A percentile compares a stretch with the other conserved stretches of the same genome.
These are phyloP conservation scores for Trypanosoma conorhini DNA, from an alignment of 208 protist species.

Conservation along the genomic window DNA sequence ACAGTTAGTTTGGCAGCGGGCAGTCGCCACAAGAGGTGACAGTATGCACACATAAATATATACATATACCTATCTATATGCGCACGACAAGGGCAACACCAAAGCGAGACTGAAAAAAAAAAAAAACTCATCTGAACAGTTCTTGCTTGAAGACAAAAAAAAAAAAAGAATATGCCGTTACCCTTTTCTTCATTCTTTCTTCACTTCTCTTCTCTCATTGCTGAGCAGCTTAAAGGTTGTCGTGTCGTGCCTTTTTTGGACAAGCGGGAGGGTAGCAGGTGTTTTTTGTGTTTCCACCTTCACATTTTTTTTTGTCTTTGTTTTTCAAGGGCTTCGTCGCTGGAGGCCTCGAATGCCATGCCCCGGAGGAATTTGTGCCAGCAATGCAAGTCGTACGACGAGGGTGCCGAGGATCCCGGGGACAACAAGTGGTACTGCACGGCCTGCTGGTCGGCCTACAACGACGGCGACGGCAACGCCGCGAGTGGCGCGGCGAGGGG, in stretches of 20 bases:
- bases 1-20: slow-evolving; percentile 23
- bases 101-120: background rate
- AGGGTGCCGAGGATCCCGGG: slow-evolving; percentile 39
- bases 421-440: slow-evolving; percentile 66
- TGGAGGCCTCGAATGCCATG: slow-evolving; percentile 22
- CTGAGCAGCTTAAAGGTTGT: background rate
- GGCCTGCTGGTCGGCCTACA: slow-evolving; percentile 51
- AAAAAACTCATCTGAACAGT: background rate
- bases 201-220: slow-evolving; percentile 24
- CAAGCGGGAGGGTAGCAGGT: background rate
- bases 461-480: slow-evolving; percentile 20
- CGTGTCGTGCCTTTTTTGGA: background rate
- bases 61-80: no score
- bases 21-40: background rate
- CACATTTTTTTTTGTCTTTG: background rate
- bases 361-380: slow-evolving; percentile 42
- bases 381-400: slow-evolving; percentile 63
- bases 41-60: no score
- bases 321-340: background rate
- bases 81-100: background rate
- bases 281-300: no score
- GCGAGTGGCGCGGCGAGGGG: background rate
- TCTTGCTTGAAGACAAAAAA: background rate
- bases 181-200: background rate
- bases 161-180: background rate